Percentiles rank a stretch among this genome's conserved stretches.
Conservation (phyloP, 2,329 filamentous ascomycete genomes). For the Knufia petricola region DNA sequence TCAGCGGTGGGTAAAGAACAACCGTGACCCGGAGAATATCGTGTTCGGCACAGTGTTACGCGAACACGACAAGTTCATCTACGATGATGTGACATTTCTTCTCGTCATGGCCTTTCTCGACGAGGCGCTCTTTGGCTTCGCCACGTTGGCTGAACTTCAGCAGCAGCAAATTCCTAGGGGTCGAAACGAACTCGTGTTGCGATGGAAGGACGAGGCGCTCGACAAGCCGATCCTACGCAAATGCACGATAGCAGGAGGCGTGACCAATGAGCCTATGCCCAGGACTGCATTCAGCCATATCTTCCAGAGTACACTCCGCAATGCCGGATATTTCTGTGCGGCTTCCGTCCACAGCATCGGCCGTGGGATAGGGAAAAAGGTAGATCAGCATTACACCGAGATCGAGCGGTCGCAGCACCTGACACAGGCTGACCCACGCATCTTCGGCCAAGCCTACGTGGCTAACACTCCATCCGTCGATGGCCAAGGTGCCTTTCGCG, state of each 20-base stretch:
- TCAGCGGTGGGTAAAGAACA: conserved; percentile 17
- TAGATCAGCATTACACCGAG: conserved; percentile 8
- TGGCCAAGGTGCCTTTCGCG: conserved; percentile 15
- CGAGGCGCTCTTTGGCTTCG: conserved; percentile 11
- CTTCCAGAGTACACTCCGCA: conserved; percentile 10
- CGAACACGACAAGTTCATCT: conserved; percentile 12
- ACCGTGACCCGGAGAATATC: conserved; percentile 14
- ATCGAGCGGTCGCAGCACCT: conserved; percentile 15
- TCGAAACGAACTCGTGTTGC: conserved; percentile 9
- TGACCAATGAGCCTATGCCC: conserved; percentile 14
- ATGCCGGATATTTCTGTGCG: conserved; percentile 13
- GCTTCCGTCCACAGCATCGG: conserved; percentile 12
- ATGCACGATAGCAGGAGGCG: conserved; percentile 12
- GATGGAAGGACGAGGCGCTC: conserved; percentile 8
- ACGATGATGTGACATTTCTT: conserved; percentile 13
- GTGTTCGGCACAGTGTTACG: conserved; percentile 5
- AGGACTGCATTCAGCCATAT: conserved; percentile 10
- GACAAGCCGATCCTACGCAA: conserved; percentile 12
- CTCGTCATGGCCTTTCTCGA: conserved; percentile 12
- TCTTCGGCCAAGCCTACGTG: conserved; percentile 16
- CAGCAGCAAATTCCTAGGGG: conserved; percentile 11
- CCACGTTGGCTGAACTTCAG: conserved; percentile 11
- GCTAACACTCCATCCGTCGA: conserved; percentile 15
- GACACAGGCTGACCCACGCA: conserved; percentile 9
- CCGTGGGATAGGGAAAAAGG: conserved; percentile 10